Base-by-base conservation (phyloP, 306 rosid species). In the Dalbergia cultrata region DNA sequence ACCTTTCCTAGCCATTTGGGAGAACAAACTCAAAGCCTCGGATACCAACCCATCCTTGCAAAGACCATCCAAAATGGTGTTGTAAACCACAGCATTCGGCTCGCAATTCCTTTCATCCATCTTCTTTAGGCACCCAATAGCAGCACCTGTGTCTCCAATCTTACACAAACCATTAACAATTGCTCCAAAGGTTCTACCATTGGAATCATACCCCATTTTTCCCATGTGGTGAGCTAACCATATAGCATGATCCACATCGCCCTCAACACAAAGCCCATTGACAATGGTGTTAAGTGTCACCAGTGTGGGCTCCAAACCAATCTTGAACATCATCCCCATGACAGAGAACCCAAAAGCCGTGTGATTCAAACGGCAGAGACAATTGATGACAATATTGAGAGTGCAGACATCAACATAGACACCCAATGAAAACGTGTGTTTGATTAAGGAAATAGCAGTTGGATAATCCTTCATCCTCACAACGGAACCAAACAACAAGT, bases 151-250 rank as follows among this genome's bases (percentile, higher is more conserved):
- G 26, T 82, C 78, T 0, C 87, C 82, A 3, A 39, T 14, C 26
- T 58, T 75, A 56, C 87, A 88, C 47, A 80, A 67, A 0, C 85
- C 88, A 9, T 79, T 82, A n/a, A 84, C 12, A 7, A 86, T 1
- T 6, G 83, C 68, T 1, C 54, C 63, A n/a, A 67, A 84, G 0
- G 88, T 86, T 47, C 78, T 75, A 56, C 61, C 43, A 50, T 63
- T 14, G 0, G 76, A 66, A 4, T 9, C 13, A 76, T 70, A 75
- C n/a, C 85, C 85, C 5, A 8, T 21, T 5, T n/a, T 77, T 2
- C 71, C 82, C 70, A 77, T 83, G 5, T 54, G 44, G 5, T n/a
- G 31, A 13, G 18, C 26, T 33, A 79, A 81, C 13, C 59, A 11
- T 0, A 44, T 12, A 3, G 85, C 85, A 4, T 7, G 47, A 3